Conservation (phyloP, 73 alveolate genomes). For the Paramecium primaurelia region DNA sequence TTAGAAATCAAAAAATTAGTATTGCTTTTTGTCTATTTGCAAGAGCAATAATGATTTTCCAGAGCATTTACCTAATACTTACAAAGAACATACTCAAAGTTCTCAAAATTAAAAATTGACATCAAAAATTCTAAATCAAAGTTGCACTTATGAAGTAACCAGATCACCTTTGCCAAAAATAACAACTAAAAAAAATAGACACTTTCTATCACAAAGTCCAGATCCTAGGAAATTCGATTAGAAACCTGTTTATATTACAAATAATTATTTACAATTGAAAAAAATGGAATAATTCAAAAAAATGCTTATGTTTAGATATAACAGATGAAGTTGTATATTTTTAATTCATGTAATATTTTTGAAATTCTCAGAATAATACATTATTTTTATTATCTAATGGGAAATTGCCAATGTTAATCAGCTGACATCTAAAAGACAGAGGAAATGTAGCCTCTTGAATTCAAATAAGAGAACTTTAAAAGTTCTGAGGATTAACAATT, state of each 20-base stretch:
- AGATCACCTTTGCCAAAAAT: not conserved
- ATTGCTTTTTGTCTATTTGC: not conserved
- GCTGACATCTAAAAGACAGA: not conserved
- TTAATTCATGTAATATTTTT: not conserved
- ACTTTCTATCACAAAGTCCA: not conserved
- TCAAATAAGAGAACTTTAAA: not conserved
- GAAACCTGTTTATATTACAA: slow-evolving; percentile 9
- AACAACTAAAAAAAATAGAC: not conserved
- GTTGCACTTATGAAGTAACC: not conserved
- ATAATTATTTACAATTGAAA: not conserved
- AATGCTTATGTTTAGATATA: not conserved
- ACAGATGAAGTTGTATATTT: not conserved
- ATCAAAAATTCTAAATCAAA: not conserved
- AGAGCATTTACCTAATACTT: not conserved
- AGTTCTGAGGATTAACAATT: not conserved
- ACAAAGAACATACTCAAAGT: not conserved
- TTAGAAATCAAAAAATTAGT: slow-evolving; percentile 32
- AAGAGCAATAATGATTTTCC: not conserved
- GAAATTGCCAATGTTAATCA: not conserved
- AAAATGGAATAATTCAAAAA: slow-evolving; percentile 5
- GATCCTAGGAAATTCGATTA: not conserved
- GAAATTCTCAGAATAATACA: not conserved
- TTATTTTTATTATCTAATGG: not conserved
- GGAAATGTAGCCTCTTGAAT: not conserved
- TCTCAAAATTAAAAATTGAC: not conserved